Evolutionary conservation across 1,139 yeast genomes (phyloP), one percentile per base, ranked within the genome.

Genomic region (Meyerozyma guilliermondii): DNA sequence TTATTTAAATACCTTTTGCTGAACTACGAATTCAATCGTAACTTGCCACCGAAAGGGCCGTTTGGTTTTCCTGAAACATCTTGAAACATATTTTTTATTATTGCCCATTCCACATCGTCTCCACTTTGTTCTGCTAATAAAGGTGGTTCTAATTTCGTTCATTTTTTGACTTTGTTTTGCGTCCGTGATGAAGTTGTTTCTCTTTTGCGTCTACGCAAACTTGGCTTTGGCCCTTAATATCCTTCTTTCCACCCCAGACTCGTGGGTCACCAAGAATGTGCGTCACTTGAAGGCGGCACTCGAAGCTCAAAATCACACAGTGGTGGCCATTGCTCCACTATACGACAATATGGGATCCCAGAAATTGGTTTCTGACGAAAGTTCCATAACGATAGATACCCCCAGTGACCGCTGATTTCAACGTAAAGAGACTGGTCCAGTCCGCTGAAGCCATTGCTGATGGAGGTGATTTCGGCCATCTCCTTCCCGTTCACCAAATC

Each of bases 231-330:
- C 56, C 7, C 54, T 68, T 41, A 64, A 68, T 41, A 63, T 68
- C 23, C 46, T 68, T 16, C 43, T 68, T 16, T 51, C 71, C n/a
- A 54, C 68, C 34, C 56, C 67, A 5, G 71, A 68, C 47, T 61
- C 67, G n/a, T 68, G 74, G 74, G 73, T 65, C 7, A 57, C 68
- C 16, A 66, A 63, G 43, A 65, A 67, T 46, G 49, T 61, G 13
- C 51, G 74, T 18, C 54, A 51, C 36, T 52, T 68, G 40, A 60
- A 66, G 43, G 45, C 56, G 2, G 55, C 58, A 4, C 52, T 68
- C 26, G 46, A 44, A 29, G 55, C 53, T 7, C 55, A 59, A 10
- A 59, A 62, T 39, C 74, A 68, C 44, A 56, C 52, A 3, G 73
- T 67, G 14, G 46, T 56, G 10, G 53, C 65, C 38, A 60, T 66